phyloP scores from a whole-genome alignment of 495 filamentous ascomycete genomes.

The Neurospora sp. region DNA sequence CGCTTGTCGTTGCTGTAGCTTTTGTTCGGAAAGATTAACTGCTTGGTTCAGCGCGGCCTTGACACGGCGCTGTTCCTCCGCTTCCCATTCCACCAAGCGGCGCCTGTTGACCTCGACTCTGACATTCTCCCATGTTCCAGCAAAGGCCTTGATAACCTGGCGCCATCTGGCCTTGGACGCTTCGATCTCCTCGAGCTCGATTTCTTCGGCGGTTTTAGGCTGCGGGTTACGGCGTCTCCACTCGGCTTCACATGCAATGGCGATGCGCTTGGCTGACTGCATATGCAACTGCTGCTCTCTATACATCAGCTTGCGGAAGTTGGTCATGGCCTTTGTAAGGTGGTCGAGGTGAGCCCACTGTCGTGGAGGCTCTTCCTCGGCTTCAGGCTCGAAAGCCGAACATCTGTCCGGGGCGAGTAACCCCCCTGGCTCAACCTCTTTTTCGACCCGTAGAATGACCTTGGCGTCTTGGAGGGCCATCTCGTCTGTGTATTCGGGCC shows the following conservation, averaged over 20 bases:
- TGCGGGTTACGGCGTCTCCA: constrained; percentile 60
- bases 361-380: constrained; percentile 60
- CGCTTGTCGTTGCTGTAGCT: constrained; percentile 42
- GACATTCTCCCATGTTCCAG: constrained; percentile 71
- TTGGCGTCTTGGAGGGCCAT: constrained; percentile 42
- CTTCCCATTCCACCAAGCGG: constrained; percentile 70
- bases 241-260: constrained; percentile 47
- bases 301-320: constrained; percentile 68
- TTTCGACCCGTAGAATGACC: constrained; percentile 50
- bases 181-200: constrained; percentile 46
- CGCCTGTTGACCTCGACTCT: constrained; percentile 62
- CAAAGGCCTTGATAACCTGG: constrained; percentile 57
- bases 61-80: constrained; percentile 69
- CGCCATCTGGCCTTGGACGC: constrained; percentile 48
- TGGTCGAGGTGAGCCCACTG: constrained; percentile 83
- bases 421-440: constrained; percentile 64
- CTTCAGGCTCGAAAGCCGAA: constrained; percentile 66
- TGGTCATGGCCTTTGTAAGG: constrained; percentile 66
- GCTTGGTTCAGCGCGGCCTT: constrained; percentile 77
- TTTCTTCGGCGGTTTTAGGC: constrained; percentile 61
- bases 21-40: constrained; percentile 58
- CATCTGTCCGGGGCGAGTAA: constrained; percentile 61
- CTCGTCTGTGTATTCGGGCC: constrained; percentile 40
- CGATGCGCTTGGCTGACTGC: constrained; percentile 53
- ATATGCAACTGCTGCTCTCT: constrained; percentile 67